phyloP scores from a whole-genome alignment of 306 rosid genomes.

The Glycyrrhiza uralensis region DNA sequence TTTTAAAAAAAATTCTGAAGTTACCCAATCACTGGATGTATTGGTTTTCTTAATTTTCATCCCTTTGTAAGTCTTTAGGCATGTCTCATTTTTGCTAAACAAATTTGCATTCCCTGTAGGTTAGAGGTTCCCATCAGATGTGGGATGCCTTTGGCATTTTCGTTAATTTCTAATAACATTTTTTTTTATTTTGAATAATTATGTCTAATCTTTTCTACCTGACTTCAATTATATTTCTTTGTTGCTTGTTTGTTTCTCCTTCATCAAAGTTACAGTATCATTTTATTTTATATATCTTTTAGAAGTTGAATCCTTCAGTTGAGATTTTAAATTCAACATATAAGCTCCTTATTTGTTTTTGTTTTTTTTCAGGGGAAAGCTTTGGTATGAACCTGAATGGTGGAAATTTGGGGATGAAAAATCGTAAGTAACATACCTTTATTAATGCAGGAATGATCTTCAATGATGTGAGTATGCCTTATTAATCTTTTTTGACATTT shows the following conservation, averaged over 20 bases:
- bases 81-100: neutral
- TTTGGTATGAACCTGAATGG: slow-evolving; percentile 99
- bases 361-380: slow-evolving; percentile 71
- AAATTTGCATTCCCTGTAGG: slow-evolving; percentile 4
- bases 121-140: slow-evolving; percentile 10
- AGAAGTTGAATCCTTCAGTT: neutral
- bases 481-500: too few relatives aligned
- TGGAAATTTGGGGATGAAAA: slow-evolving; percentile 99
- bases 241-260: slow-evolving; percentile 12
- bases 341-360: slow-evolving; percentile 15
- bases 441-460: neutral
- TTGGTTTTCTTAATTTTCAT: neutral
- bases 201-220: neutral
- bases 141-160: neutral
- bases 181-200: neutral
- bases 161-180: slow-evolving; percentile 13
- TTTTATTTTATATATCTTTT: neutral
- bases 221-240: neutral
- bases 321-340: slow-evolving; percentile 19
- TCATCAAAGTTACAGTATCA: neutral
- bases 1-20: neutral
- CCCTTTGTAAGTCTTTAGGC: neutral
- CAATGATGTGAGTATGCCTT: neutral
- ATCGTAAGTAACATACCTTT: slow-evolving; percentile 63
- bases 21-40: neutral